These are phyloP conservation scores for Sanguinoderma infundibulare DNA, from an alignment of 1,284 basidiomycete species.

Conservation along the genomic window DNA sequence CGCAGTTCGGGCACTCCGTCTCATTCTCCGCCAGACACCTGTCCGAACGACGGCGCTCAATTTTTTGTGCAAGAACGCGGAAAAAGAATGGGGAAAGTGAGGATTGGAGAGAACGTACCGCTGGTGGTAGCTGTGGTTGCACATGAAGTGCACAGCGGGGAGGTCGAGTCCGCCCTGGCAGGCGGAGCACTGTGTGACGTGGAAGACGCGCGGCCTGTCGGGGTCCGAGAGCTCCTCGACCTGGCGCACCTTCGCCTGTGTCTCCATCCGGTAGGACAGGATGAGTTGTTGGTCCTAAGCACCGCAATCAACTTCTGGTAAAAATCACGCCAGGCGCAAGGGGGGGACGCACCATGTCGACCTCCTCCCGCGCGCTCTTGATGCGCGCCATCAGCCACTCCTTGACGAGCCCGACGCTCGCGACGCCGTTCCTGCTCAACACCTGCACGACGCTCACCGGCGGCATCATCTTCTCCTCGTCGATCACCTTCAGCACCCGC, in stretches of 20 bases:
- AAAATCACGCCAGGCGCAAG: conserved; percentile 3
- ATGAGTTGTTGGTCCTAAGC: conserved; percentile 83
- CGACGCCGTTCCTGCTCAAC: conserved; percentile 84
- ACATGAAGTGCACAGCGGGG: conserved; percentile 97
- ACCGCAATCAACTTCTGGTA: background rate
- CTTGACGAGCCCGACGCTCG: conserved; percentile 90
- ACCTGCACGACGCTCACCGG: conserved; percentile 90
- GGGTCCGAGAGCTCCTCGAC: conserved; percentile 82
- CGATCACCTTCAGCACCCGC: conserved; percentile 76
- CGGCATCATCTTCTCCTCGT: conserved; percentile 82
- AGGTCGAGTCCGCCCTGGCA: conserved; percentile 91
- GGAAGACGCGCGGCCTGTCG: conserved; percentile 85
- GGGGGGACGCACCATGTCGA: conserved; percentile 69
- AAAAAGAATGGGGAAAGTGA: background rate
- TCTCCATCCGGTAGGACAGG: conserved; percentile 86
- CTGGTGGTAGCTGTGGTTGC: conserved; percentile 96
- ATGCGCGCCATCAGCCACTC: conserved; percentile 87
- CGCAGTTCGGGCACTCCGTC: conserved; percentile 89
- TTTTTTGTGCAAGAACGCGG: background rate
- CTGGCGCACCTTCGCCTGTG: conserved; percentile 80
- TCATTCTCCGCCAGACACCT: conserved; percentile 87
- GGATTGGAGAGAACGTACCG: conserved; percentile 50
- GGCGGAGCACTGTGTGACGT: conserved; percentile 88
- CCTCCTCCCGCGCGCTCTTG: conserved; percentile 72
- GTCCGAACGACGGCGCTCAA: background rate